Evolutionary conservation across 1,139 yeast species (phyloP).

Genomic region (Yamadazyma triangularis): DNA sequence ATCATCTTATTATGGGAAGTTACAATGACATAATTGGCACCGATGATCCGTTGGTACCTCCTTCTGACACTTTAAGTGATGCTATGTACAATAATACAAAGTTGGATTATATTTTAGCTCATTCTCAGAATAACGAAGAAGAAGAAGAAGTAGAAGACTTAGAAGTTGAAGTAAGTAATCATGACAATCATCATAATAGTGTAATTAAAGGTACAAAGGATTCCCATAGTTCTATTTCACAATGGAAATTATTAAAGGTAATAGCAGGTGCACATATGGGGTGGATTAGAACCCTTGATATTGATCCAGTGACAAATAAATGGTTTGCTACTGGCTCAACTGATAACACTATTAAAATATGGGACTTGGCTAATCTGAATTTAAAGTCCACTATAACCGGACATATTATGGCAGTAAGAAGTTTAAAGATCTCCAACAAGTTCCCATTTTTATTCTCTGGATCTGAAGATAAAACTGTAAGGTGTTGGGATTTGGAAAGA

Average conservation of each 20-base stretch:
- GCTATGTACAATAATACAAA: constrained; percentile 29
- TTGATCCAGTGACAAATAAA: constrained; percentile 76
- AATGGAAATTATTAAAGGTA: constrained; percentile 69
- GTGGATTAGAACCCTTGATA: constrained; percentile 77
- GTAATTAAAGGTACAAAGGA: neutral
- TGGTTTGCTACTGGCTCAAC: constrained; percentile 93
- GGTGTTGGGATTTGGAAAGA: constrained; percentile 94
- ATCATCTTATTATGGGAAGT: constrained; percentile 4
- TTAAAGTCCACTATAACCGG: constrained; percentile 79
- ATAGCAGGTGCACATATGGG: constrained; percentile 85
- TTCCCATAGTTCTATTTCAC: neutral
- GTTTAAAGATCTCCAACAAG: constrained; percentile 63
- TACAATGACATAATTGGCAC: constrained; percentile 10
- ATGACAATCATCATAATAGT: too few relatives aligned
- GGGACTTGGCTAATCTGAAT: constrained; percentile 79
- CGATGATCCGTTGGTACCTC: constrained; percentile 20
- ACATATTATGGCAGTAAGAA: constrained; percentile 85
- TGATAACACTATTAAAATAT: constrained; percentile 83
- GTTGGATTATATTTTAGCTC: constrained; percentile 17
- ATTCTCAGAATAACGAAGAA: constrained; percentile 3
- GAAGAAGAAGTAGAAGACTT: constrained; percentile 1
- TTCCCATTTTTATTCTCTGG: constrained; percentile 90
- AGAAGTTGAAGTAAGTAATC: too few relatives aligned
- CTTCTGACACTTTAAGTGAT: constrained; percentile 26
- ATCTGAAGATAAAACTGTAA: constrained; percentile 90